Evolutionary conservation across 805 yeast genomes (phyloP).

Genomic region (Spathaspora girioi): DNA sequence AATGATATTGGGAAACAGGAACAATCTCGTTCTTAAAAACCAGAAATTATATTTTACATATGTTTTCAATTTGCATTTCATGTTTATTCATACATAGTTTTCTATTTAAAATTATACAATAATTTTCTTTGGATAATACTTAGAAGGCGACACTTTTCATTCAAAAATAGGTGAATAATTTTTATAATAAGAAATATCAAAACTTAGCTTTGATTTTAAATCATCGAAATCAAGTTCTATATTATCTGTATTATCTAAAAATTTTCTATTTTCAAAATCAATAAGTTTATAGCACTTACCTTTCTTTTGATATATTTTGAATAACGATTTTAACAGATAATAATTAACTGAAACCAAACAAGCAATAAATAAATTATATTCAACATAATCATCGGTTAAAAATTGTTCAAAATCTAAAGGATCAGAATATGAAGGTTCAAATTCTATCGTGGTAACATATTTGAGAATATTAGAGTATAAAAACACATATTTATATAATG

Average conservation of each 20-base stretch:
- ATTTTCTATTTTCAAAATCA: neutral
- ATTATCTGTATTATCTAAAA: neutral
- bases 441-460: no score
- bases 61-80: no score
- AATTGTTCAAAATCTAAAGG: neutral
- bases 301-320: no score
- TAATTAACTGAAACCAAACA: neutral
- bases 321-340: neutral
- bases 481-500: neutral
- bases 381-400: neutral
- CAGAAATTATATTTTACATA: no score
- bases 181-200: neutral
- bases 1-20: no score
- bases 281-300: neutral
- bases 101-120: no score
- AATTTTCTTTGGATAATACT: no score
- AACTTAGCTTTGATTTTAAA: neutral
- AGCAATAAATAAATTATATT: neutral
- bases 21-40: no score
- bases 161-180: no score
- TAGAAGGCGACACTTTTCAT: no score
- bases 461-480: neutral
- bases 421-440: no score
- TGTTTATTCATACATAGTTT: no score
- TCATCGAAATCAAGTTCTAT: neutral